These are phyloP conservation scores for Tulasnella sp. DNA, from an alignment of 768 basidiomycete genomes.

Conservation along the genomic window DNA sequence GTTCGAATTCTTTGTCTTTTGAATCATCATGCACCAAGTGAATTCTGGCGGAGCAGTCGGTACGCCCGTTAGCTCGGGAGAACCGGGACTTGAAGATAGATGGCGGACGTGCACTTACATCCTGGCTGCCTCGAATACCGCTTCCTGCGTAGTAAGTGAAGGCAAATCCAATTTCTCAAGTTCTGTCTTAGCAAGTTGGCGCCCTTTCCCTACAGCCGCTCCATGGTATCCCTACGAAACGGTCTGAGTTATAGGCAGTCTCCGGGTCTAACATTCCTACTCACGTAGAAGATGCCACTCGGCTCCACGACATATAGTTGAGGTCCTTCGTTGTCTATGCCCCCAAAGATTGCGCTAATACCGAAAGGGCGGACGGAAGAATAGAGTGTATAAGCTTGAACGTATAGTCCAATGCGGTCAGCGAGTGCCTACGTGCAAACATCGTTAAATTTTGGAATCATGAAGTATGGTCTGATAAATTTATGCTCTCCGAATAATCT, in stretches of 20 bases:
- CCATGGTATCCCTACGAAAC: slow-evolving; percentile 80
- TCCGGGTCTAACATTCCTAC: slow-evolving; percentile 34
- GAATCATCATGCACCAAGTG: slow-evolving; percentile 96
- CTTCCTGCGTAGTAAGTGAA: slow-evolving; percentile 75
- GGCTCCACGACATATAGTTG: slow-evolving; percentile 88
- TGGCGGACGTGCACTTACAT: slow-evolving; percentile 58
- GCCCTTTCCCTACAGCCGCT: slow-evolving; percentile 97
- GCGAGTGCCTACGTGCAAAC: slow-evolving; percentile 51
- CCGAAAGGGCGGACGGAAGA: slow-evolving; percentile 98
- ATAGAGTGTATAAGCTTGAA: slow-evolving; percentile 95
- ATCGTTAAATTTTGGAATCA: background rate
- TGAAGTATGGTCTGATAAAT: background rate
- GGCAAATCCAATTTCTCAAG: slow-evolving; percentile 90
- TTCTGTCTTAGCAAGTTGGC: slow-evolving; percentile 96
- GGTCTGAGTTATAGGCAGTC: background rate
- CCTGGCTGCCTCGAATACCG: slow-evolving; percentile 87
- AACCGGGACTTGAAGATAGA: background rate
- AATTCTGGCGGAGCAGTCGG: slow-evolving; percentile 53
- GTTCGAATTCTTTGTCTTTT: slow-evolving; percentile 97
- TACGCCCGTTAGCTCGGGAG: background rate
- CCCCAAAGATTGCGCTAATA: slow-evolving; percentile 85
- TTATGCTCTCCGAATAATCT: slow-evolving; percentile 23
- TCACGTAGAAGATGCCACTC: slow-evolving; percentile 83
- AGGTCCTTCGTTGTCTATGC: slow-evolving; percentile 85
- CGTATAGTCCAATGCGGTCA: slow-evolving; percentile 81